phyloP scores from a whole-genome alignment of 306 rosid genomes.

The Corylus avellana region DNA sequence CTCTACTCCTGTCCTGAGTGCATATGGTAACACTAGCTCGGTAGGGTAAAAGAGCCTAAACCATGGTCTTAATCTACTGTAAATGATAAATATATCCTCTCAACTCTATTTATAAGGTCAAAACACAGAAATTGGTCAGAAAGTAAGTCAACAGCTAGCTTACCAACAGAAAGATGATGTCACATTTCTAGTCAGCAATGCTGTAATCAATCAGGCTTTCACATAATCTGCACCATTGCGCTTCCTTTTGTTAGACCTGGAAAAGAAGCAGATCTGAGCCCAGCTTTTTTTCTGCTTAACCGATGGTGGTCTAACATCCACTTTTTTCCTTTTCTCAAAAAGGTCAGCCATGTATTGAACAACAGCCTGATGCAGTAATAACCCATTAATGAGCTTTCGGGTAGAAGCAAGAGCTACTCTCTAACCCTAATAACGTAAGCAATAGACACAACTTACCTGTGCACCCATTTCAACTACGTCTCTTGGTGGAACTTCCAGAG shows the following conservation, averaged over 20 bases:
- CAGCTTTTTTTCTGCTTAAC: conserved; percentile 72
- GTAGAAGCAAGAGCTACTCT: conserved; percentile 10
- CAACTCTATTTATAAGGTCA: conserved; percentile 18
- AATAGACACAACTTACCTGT: conserved; percentile 47
- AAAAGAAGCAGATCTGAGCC: conserved; percentile 73
- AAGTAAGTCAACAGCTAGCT: conserved; percentile 43
- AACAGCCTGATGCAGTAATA: conserved; percentile 68
- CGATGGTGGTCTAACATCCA: conserved; percentile 51
- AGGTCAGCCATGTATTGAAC: conserved; percentile 79
- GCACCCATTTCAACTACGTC: conserved; percentile 73
- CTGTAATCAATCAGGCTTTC: conserved; percentile 47
- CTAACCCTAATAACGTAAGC: conserved; percentile 8
- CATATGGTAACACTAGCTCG: neutral
- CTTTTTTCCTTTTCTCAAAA: conserved; percentile 55
- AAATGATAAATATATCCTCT: neutral
- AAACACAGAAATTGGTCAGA: conserved; percentile 5
- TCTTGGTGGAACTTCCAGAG: conserved; percentile 92
- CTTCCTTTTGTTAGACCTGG: conserved; percentile 76
- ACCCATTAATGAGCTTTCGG: conserved; percentile 13
- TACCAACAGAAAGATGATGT: conserved; percentile 38
- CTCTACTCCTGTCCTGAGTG: neutral
- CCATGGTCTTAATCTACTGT: neutral
- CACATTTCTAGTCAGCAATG: conserved; percentile 19
- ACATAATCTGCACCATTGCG: conserved; percentile 51
- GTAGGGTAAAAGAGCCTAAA: neutral